phyloP scores from a whole-genome alignment of 2,329 filamentous ascomycete genomes.

The Diplocarpon mali region DNA sequence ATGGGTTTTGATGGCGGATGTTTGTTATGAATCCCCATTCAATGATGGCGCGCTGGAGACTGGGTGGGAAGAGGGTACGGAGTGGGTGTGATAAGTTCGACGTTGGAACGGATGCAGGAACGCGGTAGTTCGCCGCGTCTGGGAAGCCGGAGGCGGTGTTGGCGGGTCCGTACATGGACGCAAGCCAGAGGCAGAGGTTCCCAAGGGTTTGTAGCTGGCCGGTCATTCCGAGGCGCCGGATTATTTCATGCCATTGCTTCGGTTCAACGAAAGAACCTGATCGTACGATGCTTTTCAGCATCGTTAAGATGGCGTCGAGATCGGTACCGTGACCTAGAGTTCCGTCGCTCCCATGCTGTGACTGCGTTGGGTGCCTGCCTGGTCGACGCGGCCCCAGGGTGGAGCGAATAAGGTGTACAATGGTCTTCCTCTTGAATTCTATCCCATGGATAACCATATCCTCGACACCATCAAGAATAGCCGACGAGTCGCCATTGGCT shows the following conservation, averaged over 20 bases:
- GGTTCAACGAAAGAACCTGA: slow-evolving; percentile 32
- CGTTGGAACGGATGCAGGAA: slow-evolving; percentile 11
- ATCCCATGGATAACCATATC: slow-evolving; percentile 38
- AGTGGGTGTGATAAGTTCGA: slow-evolving; percentile 27
- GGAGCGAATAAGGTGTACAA: slow-evolving; percentile 31
- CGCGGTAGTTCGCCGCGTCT: slow-evolving; percentile 4
- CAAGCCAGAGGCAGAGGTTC: slow-evolving; percentile 39
- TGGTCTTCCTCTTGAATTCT: slow-evolving; percentile 32
- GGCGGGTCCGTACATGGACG: slow-evolving; percentile 29
- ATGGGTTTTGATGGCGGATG: slow-evolving; percentile 2
- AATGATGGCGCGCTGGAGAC: slow-evolving; percentile 36
- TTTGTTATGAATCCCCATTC: slow-evolving; percentile 36
- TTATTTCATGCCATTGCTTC: slow-evolving; percentile 42
- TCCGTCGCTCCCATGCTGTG: not conserved
- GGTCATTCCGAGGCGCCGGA: slow-evolving; percentile 48
- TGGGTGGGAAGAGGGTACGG: slow-evolving; percentile 31
- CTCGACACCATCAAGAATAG: slow-evolving; percentile 24
- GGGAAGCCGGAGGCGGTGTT: not conserved
- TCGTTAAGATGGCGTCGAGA: slow-evolving; percentile 30
- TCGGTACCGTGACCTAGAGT: slow-evolving; percentile 20
- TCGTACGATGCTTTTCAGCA: slow-evolving; percentile 37
- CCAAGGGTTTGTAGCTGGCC: slow-evolving; percentile 39
- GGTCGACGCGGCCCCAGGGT: slow-evolving; percentile 31
- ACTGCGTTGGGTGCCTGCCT: slow-evolving; percentile 14
- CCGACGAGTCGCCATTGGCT: slow-evolving; percentile 26